phyloP scores from a whole-genome alignment of 2,329 filamentous ascomycete species.

The Hypoxylon sp. region DNA sequence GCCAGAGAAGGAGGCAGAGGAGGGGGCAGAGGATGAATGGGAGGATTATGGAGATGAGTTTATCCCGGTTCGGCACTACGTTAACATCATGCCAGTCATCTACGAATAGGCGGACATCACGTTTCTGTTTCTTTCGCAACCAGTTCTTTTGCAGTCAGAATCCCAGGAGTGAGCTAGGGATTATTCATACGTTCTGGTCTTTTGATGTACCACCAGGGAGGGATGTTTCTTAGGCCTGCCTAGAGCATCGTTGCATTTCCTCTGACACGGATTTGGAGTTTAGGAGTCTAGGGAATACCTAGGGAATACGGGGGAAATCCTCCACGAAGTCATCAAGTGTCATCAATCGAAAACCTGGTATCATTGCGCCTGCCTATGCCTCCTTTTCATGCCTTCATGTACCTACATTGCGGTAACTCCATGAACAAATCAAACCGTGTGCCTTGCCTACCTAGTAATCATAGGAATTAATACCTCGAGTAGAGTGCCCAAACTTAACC shows the following conservation, averaged over 20 bases:
- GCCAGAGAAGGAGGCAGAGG: neutral
- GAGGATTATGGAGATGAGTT: neutral
- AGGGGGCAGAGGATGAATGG: neutral
- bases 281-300: slow-evolving; percentile 40
- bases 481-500: slow-evolving; percentile 13
- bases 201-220: neutral
- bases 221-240: neutral
- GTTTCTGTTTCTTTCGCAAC: neutral
- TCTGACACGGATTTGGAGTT: slow-evolving; percentile 40
- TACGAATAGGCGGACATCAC: neutral
- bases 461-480: neutral
- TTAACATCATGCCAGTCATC: neutral
- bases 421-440: slow-evolving; percentile 17
- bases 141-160: neutral
- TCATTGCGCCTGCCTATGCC: slow-evolving; percentile 42
- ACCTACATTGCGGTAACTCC: slow-evolving; percentile 17
- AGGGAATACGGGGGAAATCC: neutral
- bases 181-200: neutral
- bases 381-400: slow-evolving; percentile 2
- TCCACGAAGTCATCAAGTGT: slow-evolving; percentile 15
- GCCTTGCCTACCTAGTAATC: neutral
- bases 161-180: neutral
- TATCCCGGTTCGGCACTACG: neutral
- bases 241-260: neutral
- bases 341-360: slow-evolving; percentile 46